Percentiles rank a stretch among this genome's conserved stretches.
These are phyloP conservation scores for Pholiota adiposa DNA, from an alignment of 1,284 basidiomycete species.

Conservation along the genomic window DNA sequence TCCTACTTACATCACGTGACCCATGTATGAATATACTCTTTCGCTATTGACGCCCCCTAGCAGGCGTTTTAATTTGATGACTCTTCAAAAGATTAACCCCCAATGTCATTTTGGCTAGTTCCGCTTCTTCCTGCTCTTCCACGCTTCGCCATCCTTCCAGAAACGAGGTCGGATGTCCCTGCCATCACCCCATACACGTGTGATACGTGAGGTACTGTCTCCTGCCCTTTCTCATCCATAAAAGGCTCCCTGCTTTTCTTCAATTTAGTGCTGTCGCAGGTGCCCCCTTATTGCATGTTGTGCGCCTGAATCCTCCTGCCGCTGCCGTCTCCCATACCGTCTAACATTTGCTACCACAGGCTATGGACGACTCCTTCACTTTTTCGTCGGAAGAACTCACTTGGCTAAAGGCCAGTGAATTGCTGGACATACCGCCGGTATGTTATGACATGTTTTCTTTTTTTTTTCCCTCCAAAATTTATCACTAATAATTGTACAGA, in stretches of 20 bases:
- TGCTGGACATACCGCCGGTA: conserved; percentile 28
- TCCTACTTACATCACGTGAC: conserved; percentile 33
- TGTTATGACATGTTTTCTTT: conserved; percentile 8
- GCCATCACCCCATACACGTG: conserved; percentile 35
- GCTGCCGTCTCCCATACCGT: conserved; percentile 15
- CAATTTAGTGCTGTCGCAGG: conserved; percentile 18
- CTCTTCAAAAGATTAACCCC: conserved; percentile 24
- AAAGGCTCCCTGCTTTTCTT: conserved; percentile 16
- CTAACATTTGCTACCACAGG: conserved; percentile 15
- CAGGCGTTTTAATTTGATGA: conserved; percentile 26
- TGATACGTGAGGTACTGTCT: conserved; percentile 42
- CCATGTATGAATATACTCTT: conserved; percentile 25
- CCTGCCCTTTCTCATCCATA: conserved; percentile 24
- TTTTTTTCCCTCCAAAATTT: neutral
- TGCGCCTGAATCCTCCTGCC: conserved; percentile 27
- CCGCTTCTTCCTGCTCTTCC: conserved; percentile 15
- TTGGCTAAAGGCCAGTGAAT: conserved; percentile 47
- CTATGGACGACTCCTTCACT: conserved; percentile 32
- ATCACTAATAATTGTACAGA: conserved; percentile 14
- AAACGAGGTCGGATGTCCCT: conserved; percentile 24
- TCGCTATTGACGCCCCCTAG: conserved; percentile 17
- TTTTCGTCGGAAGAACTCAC: conserved; percentile 48
- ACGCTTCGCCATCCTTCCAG: conserved; percentile 25
- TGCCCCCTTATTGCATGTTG: conserved; percentile 27
- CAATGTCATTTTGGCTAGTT: conserved; percentile 18